Evolutionary conservation across 352 stramenopile genomes (phyloP).

Genomic region (Pythium grandisporangium): DNA sequence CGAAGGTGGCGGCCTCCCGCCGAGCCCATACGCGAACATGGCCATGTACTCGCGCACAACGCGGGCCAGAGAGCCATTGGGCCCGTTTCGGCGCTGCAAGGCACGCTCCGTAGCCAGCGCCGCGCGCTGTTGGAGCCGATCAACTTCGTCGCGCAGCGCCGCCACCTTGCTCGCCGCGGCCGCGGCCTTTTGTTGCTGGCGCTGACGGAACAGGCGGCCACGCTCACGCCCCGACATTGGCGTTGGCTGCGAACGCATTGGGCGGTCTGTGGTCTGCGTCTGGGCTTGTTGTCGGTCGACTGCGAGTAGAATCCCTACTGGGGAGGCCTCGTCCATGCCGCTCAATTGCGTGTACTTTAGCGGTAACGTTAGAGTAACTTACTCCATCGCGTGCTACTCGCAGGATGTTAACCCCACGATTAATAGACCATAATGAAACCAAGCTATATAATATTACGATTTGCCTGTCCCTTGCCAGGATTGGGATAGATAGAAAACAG

Average conservation of each 20-base stretch:
- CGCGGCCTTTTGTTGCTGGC: constrained; percentile 16
- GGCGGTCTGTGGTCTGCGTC: too few species aligned
- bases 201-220: constrained; percentile 2
- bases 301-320: background rate
- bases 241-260: background rate
- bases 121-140: background rate
- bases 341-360: too few species aligned
- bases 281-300: too few species aligned
- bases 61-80: background rate
- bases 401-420: too few species aligned
- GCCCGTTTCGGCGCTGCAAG: background rate
- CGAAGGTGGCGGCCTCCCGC: background rate
- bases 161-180: constrained; percentile 20
- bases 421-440: too few species aligned
- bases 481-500: too few species aligned
- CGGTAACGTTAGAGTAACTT: too few species aligned
- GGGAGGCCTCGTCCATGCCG: background rate
- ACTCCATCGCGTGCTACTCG: too few species aligned
- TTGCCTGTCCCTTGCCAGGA: too few species aligned
- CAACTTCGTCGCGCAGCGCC: constrained; percentile 10
- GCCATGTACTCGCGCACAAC: background rate
- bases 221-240: constrained; percentile 1
- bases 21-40: background rate
- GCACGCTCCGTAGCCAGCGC: background rate
- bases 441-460: too few species aligned